phyloP scores from a whole-genome alignment of 2,329 filamentous ascomycete genomes.

The Diplodia mutila region DNA sequence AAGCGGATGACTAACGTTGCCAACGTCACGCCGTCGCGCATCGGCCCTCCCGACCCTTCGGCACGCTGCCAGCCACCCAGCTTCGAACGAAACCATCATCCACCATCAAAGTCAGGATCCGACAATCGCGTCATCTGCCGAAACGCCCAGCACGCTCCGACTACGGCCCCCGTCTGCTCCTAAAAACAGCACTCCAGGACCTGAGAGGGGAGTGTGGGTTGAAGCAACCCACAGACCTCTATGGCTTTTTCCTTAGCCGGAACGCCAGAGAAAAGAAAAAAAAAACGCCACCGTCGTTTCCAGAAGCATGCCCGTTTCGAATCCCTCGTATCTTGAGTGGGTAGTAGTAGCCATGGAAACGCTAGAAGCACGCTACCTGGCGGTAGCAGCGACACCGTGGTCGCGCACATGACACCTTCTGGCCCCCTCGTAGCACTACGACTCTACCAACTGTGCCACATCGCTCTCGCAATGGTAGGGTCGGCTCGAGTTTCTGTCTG shows the following conservation, averaged over 20 bases:
- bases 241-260: neutral
- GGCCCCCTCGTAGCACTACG: neutral
- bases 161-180: neutral
- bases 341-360: neutral
- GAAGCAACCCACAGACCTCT: neutral
- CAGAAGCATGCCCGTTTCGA: conserved; percentile 13
- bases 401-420: neutral
- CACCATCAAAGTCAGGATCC: neutral
- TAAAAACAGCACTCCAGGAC: neutral
- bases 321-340: neutral
- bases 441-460: neutral
- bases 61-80: neutral
- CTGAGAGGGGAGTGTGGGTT: neutral
- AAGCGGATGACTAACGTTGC: neutral
- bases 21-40: neutral
- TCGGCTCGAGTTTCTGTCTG: neutral
- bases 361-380: neutral
- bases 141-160: neutral
- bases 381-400: neutral
- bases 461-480: neutral
- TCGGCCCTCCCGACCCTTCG: neutral
- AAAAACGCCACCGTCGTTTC: neutral
- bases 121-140: neutral
- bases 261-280: neutral
- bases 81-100: neutral